These are phyloP conservation scores for Zasmidium angulare DNA, from an alignment of 2,329 filamentous ascomycete species.

Conservation along the genomic window DNA sequence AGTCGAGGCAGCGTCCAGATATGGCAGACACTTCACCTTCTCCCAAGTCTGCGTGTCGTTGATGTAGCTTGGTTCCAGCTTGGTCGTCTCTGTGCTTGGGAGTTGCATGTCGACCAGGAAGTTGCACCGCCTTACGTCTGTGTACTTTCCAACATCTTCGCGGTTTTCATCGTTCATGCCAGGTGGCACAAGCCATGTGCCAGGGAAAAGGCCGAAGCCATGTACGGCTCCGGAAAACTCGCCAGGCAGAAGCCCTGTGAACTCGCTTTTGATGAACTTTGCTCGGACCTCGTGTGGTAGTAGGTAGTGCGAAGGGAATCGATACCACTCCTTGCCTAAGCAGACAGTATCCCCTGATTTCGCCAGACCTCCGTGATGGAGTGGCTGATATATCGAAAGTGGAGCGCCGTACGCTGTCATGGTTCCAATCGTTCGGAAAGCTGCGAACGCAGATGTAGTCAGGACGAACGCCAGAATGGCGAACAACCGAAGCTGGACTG, in stretches of 20 bases:
- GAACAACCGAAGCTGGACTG: conserved; percentile 69
- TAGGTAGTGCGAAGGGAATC: conserved; percentile 91
- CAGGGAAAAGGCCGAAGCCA: conserved; percentile 70
- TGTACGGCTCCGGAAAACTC: conserved; percentile 74
- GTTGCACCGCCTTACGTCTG: conserved; percentile 70
- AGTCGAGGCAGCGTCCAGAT: conserved; percentile 78
- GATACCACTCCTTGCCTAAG: conserved; percentile 96
- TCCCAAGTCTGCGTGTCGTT: conserved; percentile 76
- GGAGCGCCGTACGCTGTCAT: conserved; percentile 83
- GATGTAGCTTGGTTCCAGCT: conserved; percentile 77
- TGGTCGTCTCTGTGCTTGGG: conserved; percentile 58
- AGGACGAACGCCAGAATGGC: conserved; percentile 58
- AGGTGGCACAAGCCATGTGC: conserved; percentile 76
- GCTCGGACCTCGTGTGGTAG: conserved; percentile 78
- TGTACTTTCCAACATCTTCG: conserved; percentile 85
- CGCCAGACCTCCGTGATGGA: conserved; percentile 59
- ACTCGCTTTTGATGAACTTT: conserved; percentile 90
- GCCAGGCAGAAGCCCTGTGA: conserved; percentile 82
- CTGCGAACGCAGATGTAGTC: conserved; percentile 56
- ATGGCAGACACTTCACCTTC: conserved; percentile 69
- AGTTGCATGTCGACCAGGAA: conserved; percentile 89
- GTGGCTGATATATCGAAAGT: conserved; percentile 65
- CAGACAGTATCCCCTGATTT: conserved; percentile 71
- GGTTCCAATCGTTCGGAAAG: conserved; percentile 73
- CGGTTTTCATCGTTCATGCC: conserved; percentile 92